These are phyloP conservation scores for Neurospora sp. DNA, from an alignment of 495 filamentous ascomycete genomes.

Conservation along the genomic window DNA sequence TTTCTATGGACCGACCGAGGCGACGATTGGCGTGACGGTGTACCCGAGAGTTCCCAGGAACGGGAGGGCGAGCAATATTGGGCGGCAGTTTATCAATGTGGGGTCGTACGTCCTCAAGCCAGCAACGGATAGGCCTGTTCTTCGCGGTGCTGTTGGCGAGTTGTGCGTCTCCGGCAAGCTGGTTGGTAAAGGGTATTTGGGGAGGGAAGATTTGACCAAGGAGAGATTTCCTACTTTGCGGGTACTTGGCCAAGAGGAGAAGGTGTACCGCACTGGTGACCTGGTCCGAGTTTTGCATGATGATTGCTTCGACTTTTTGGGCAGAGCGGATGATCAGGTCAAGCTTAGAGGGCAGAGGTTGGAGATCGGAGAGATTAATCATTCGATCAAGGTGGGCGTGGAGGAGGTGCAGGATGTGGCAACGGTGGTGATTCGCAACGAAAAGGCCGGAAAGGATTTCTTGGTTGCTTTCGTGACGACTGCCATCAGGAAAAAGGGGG, in stretches of 20 bases:
- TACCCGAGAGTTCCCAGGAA: constrained; percentile 59
- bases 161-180: constrained; percentile 78
- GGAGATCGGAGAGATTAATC: constrained; percentile 69
- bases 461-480: constrained; percentile 59
- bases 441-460: constrained; percentile 54
- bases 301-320: constrained; percentile 60
- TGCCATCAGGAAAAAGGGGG: not conserved
- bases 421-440: constrained; percentile 48
- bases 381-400: constrained; percentile 44
- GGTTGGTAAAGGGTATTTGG: constrained; percentile 81
- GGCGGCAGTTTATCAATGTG: constrained; percentile 71
- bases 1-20: constrained; percentile 77
- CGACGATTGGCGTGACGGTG: constrained; percentile 80
- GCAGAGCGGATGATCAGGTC: constrained; percentile 68
- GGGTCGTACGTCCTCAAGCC: constrained; percentile 69
- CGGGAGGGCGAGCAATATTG: constrained; percentile 77
- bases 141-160: constrained; percentile 75
- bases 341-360: constrained; percentile 72
- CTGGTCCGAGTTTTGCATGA: constrained; percentile 63
- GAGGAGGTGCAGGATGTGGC: constrained; percentile 44
- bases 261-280: constrained; percentile 72
- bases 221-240: constrained; percentile 52
- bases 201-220: constrained; percentile 55
- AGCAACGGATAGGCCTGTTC: constrained; percentile 54
- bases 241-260: constrained; percentile 27